Evolutionary conservation across 345 rosid species (phyloP), one percentile per base, ranked within the genome.

Genomic region (Dovyalis caffra): DNA sequence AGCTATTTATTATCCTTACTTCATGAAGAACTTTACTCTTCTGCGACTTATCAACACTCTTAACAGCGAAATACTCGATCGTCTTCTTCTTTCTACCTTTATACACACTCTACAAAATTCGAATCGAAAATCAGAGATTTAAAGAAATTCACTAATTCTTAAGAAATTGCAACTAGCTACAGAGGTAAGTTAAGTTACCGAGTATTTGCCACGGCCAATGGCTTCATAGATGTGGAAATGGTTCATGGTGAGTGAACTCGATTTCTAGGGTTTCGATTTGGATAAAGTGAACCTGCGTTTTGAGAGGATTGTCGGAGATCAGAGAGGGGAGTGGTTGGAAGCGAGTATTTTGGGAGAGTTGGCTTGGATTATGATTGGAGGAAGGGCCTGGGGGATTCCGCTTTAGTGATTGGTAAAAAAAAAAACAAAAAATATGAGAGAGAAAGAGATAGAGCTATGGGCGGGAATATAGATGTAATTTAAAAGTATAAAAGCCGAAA

Each of bases 31-130:
- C 91, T 86, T 93, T 91, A 86, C 68, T 88, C 88, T 88, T 87
- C 74, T 90, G 96, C 37, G 99, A 93, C 79, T 95, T 95, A 2
- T 93, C 98, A 1, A 93, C 97, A 74, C 99, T 91, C 91, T 95
- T 95, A 65, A 92, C 86, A 1, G 99, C 98, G 51, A 89, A 95
- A 80, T 95, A 93, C 88, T 93, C 98, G 74, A 95, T 95, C 65
- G 96, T 86, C 88, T 90, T 91, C 97, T 92, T 95, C 97, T 90
- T 93, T 85, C 99, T 87, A 67, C 99, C 99, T 81, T 93, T 93
- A 75, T 93, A 93, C 66, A 95, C 99, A 63, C 90, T 87, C 99
- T 95, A 71, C 72, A 51, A 12, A 37, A 5, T 61, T 28, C 45
- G 20, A 56, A 56, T 57, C 60, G 29, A 72, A 68, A 66, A 64